Conservation (phyloP, 805 yeast genomes). For the Sungouiozyma ichnusensis region DNA sequence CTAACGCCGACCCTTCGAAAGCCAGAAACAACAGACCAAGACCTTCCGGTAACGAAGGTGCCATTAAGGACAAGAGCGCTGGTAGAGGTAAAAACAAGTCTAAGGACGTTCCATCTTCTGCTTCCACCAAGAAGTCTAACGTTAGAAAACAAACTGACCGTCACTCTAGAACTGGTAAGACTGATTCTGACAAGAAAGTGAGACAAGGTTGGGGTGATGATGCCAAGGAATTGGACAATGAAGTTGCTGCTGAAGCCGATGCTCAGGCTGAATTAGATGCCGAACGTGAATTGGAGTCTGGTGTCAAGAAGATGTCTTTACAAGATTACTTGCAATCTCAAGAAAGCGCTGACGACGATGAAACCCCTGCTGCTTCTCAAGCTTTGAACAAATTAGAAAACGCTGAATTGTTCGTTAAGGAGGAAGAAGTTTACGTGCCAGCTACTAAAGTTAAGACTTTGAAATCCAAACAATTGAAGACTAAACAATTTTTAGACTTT, state of each 20-base stretch:
- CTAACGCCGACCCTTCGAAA: slow-evolving; percentile 69
- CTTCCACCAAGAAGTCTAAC: slow-evolving; percentile 42
- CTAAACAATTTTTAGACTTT: slow-evolving; percentile 67
- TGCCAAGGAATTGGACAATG: slow-evolving; percentile 56
- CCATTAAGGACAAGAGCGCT: slow-evolving; percentile 59
- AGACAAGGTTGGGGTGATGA: slow-evolving; percentile 85
- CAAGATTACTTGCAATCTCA: slow-evolving; percentile 70
- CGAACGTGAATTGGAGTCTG: slow-evolving; percentile 35
- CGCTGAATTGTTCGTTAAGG: slow-evolving; percentile 56
- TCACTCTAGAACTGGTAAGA: slow-evolving; percentile 73
- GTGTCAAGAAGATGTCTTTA: slow-evolving; percentile 48
- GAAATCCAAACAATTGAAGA: slow-evolving; percentile 68
- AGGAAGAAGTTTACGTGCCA: slow-evolving; percentile 47
- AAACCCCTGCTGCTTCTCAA: slow-evolving; percentile 42
- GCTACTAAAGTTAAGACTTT: slow-evolving; percentile 56
- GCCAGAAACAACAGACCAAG: slow-evolving; percentile 63
- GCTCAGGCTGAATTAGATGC: slow-evolving; percentile 51
- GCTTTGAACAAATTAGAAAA: slow-evolving; percentile 23
- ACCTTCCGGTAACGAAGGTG: slow-evolving; percentile 83
- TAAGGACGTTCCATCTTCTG: slow-evolving; percentile 41
- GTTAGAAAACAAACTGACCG: slow-evolving; percentile 59
- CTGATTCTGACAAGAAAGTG: slow-evolving; percentile 76
- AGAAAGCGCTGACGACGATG: slow-evolving; percentile 35
- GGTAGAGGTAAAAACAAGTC: slow-evolving; percentile 52
- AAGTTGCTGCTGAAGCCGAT: slow-evolving; percentile 50